These are phyloP conservation scores for Deinandra increscens DNA, from an alignment of 129 eudicot genomes.

Conservation along the genomic window DNA sequence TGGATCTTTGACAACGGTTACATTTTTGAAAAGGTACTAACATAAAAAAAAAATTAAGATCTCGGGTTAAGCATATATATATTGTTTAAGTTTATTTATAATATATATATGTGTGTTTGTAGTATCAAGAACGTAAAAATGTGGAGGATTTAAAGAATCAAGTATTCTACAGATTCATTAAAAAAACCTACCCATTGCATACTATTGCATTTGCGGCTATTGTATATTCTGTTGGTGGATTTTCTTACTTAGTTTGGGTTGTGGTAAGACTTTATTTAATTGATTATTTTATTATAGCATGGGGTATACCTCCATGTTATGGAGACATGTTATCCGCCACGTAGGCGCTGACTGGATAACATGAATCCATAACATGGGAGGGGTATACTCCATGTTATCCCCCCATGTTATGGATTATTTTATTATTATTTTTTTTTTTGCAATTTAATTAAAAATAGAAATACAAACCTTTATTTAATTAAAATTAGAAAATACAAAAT, in stretches of 20 bases:
- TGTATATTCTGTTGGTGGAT: constrained; percentile 64
- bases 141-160: constrained; percentile 76
- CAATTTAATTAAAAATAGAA: too few relatives aligned
- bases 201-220: constrained; percentile 46
- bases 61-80: not conserved
- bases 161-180: constrained; percentile 54
- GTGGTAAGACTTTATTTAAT: constrained; percentile 53
- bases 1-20: constrained; percentile 30
- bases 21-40: constrained; percentile 19
- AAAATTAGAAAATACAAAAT: too few relatives aligned
- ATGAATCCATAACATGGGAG: too few relatives aligned
- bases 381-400: too few relatives aligned
- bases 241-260: constrained; percentile 80
- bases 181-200: constrained; percentile 54
- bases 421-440: too few relatives aligned
- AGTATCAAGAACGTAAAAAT: constrained; percentile 68
- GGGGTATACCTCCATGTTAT: too few relatives aligned
- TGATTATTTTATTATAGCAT: too few relatives aligned
- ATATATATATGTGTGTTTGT: constrained; percentile 11
- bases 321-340: too few relatives aligned
- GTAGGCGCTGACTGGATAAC: too few relatives aligned
- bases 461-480: too few relatives aligned
- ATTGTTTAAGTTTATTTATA: not conserved
- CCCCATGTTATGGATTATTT: too few relatives aligned
- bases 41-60: too few relatives aligned